Evolutionary conservation across 2,329 filamentous ascomycete species (phyloP).

Genomic region (Penicillium sumatraense): DNA sequence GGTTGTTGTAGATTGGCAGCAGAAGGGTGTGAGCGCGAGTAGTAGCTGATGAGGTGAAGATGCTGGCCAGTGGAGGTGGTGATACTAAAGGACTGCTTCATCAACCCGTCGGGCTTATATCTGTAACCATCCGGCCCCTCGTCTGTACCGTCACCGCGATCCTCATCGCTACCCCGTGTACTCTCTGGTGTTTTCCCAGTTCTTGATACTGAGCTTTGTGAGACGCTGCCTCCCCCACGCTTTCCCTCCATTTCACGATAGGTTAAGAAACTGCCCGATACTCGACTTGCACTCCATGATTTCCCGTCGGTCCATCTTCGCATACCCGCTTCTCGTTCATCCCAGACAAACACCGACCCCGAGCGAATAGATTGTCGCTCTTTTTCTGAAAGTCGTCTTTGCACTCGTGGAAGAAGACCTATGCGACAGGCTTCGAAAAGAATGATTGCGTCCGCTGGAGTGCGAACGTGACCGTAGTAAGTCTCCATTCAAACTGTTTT

Average conservation of each 20-base stretch:
- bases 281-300: slow-evolving; percentile 96
- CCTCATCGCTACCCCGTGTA: slow-evolving; percentile 75
- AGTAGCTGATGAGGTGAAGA: slow-evolving; percentile 97
- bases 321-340: slow-evolving; percentile 98
- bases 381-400: slow-evolving; percentile 92
- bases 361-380: slow-evolving; percentile 95
- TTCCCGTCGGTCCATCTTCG: slow-evolving; percentile 98
- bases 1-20: slow-evolving; percentile 78
- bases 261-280: slow-evolving; percentile 95
- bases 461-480: slow-evolving; percentile 91
- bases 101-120: slow-evolving; percentile 94
- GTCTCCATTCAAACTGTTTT: slow-evolving; percentile 75
- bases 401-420: slow-evolving; percentile 86
- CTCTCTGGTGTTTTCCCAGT: slow-evolving; percentile 82
- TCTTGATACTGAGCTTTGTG: slow-evolving; percentile 59
- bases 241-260: slow-evolving; percentile 99
- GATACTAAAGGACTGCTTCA: slow-evolving; percentile 99
- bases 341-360: slow-evolving; percentile 99
- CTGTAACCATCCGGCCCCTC: slow-evolving; percentile 82
- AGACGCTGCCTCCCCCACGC: slow-evolving; percentile 75
- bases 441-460: slow-evolving; percentile 95
- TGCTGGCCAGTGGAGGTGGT: slow-evolving; percentile 89
- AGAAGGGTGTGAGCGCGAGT: slow-evolving; percentile 76
- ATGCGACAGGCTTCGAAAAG: slow-evolving; percentile 96
- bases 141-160: slow-evolving; percentile 71